Evolutionary conservation across 768 basidiomycete genomes (phyloP), one percentile per base, ranked within the genome.

Genomic region (Amylocystis lapponica): DNA sequence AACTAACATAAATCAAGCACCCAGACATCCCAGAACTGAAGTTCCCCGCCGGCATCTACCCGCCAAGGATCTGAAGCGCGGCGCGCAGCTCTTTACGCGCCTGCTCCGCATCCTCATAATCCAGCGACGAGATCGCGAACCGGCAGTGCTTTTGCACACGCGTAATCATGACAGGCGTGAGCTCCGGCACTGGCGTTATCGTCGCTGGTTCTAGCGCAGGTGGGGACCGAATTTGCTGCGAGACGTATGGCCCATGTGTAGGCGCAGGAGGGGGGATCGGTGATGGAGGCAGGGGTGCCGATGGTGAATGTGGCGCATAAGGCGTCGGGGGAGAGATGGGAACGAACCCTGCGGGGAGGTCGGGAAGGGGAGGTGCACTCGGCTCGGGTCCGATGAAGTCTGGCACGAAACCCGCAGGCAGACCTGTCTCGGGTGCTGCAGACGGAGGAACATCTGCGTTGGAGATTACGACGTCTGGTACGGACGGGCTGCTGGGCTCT

Each of bases 81-180:
- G 76, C 70, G 51, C 76, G 72, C 51, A 99, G 64, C 64, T 99
- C 92, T 59, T 76, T 83, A 57, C 77, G 74, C 14, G 95, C 95
- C 54, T 88, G 86, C 50, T 86, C 85, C 9, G 73, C 71, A 62
- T 99, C 95, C 59, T 98, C 95, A 60, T 94, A 97, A 58, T 97
- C 92, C 42, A 99, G 69, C n/a, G 96, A 81, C 23, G 88, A 91
- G 45, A 97, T 89, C 6, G 95, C 95, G 66, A 86, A 96, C 41
- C 78, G 76, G 53, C 92, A 92, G 54, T 94, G 92, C 59, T 88
- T 96, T 71, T 99, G 94, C 12, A 78, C 79, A 49, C 83, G 79
- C 16, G 81, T 71, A 21, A 96, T 74, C 41, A 81, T 58, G 40
- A 67, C 68, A 4, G 86, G 79, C 1, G 85, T 78, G 35, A 92